Evolutionary conservation across 2,329 filamentous ascomycete species (phyloP).

Genomic region (Penicillium sp.): DNA sequence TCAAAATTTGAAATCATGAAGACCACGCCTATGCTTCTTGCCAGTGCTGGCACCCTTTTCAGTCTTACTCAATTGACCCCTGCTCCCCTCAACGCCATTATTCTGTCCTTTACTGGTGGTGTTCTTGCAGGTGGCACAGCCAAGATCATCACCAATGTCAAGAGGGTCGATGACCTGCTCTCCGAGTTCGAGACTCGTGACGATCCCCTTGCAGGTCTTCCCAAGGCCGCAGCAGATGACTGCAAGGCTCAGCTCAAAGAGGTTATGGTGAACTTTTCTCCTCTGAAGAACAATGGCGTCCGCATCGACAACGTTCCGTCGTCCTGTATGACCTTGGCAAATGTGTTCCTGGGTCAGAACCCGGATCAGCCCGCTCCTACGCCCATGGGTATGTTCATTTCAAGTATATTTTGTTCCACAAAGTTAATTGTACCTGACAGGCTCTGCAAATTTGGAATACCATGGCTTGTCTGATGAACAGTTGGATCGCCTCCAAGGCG

Average conservation of each 20-base stretch:
- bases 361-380: neutral
- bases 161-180: neutral
- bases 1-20: too few species aligned
- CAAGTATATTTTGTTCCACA: too few species aligned
- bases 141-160: too few species aligned
- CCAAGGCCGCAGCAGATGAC: conserved; percentile 1
- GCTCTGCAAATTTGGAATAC: conserved; percentile 1
- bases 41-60: neutral
- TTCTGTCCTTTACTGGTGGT: neutral
- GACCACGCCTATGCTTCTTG: conserved; percentile 1
- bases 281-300: neutral
- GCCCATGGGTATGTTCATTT: conserved; percentile 1
- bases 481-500: conserved; percentile 2
- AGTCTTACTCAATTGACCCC: conserved; percentile 1
- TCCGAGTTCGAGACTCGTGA: neutral
- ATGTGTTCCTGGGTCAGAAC: conserved; percentile 3
- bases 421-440: too few species aligned
- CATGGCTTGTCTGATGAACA: neutral
- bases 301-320: conserved; percentile 4
- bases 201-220: conserved; percentile 1
- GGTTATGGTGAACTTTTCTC: neutral
- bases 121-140: too few species aligned
- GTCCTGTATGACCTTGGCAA: conserved; percentile 8
- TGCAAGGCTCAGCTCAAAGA: conserved; percentile 3
- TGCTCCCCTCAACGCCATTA: conserved; percentile 1